Conservation (phyloP, 2,329 filamentous ascomycete species). For the Aspergillus awamori region DNA sequence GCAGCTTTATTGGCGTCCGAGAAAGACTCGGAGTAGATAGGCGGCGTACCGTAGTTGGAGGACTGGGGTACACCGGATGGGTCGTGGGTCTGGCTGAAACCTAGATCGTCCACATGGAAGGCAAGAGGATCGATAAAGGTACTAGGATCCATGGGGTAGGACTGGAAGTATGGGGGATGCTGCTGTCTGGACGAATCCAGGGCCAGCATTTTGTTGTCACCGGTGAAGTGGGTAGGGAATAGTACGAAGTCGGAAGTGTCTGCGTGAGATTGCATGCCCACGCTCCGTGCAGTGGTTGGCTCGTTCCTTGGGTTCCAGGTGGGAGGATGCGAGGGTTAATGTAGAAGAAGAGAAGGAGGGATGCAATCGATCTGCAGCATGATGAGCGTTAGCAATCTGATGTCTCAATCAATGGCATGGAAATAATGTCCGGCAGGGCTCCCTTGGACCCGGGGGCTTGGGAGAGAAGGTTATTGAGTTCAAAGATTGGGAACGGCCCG, state of each 20-base stretch:
- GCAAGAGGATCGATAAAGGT: conserved; percentile 35
- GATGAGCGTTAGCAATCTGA: conserved; percentile 17
- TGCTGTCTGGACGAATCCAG: conserved; percentile 37
- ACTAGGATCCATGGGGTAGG: conserved; percentile 36
- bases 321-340: conserved; percentile 12
- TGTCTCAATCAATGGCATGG: conserved; percentile 1
- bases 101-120: conserved; percentile 32
- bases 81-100: conserved; percentile 28
- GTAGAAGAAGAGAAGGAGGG: neutral
- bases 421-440: conserved; percentile 1
- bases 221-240: conserved; percentile 18
- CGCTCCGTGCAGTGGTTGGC: conserved; percentile 12
- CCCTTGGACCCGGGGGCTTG: neutral
- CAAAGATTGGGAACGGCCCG: conserved; percentile 18
- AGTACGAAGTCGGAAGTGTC: conserved; percentile 26
- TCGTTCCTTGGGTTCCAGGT: conserved; percentile 8
- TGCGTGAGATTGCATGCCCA: conserved; percentile 25
- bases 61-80: conserved; percentile 26
- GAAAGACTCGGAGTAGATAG: conserved; percentile 30
- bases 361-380: conserved; percentile 17
- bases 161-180: conserved; percentile 31
- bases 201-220: conserved; percentile 34
- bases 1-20: conserved; percentile 30
- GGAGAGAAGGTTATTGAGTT: conserved; percentile 10
- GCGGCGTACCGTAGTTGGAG: conserved; percentile 33